Conservation (phyloP, 1,284 basidiomycete species). For the Leccinum pachyderme region DNA sequence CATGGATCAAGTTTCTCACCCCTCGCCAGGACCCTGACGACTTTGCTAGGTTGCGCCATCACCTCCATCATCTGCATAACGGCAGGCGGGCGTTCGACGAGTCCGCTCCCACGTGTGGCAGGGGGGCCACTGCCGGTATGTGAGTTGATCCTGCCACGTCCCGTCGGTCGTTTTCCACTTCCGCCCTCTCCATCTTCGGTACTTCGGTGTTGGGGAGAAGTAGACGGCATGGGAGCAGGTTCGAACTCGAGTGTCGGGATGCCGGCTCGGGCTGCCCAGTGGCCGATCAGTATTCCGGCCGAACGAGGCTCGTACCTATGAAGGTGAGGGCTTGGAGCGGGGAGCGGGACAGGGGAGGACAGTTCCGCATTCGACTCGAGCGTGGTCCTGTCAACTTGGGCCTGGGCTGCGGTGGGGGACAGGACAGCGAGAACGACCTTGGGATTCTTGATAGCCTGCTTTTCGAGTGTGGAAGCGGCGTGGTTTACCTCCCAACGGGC, state of each 20-base stretch:
- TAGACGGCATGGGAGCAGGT: conserved; percentile 33
- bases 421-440: conserved; percentile 63
- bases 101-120: conserved; percentile 30
- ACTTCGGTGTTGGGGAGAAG: conserved; percentile 22
- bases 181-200: conserved; percentile 35
- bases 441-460: conserved; percentile 24
- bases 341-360: conserved; percentile 61
- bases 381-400: conserved; percentile 32
- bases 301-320: conserved; percentile 66
- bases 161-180: conserved; percentile 27
- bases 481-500: conserved; percentile 68
- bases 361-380: conserved; percentile 33
- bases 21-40: conserved; percentile 71
- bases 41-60: conserved; percentile 65
- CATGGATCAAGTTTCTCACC: conserved; percentile 72
- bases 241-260: conserved; percentile 57
- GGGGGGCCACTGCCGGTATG: conserved; percentile 18
- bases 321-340: conserved; percentile 52
- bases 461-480: conserved; percentile 27
- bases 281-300: conserved; percentile 55
- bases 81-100: conserved; percentile 70
- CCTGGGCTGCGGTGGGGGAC: conserved; percentile 37
- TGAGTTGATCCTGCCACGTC: conserved; percentile 31
- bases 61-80: conserved; percentile 75
- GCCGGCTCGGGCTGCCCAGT: conserved; percentile 65